A percentile compares a stretch with the other conserved stretches of the same genome.
Conservation (phyloP, 768 basidiomycete species). For the Lepiota brunneoincarnata region DNA sequence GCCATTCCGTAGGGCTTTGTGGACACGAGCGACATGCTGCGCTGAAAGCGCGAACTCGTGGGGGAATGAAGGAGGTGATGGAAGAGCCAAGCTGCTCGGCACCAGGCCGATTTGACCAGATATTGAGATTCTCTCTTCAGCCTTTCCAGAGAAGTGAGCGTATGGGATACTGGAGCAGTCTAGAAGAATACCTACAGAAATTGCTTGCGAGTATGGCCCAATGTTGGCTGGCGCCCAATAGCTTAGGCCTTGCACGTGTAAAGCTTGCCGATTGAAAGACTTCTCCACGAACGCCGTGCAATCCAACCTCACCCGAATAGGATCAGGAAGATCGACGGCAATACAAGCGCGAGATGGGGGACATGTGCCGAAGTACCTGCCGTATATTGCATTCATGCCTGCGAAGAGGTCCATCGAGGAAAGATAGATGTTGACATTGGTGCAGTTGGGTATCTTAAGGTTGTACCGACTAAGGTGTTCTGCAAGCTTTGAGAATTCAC, state of each 20-base stretch:
- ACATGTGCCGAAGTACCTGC: conserved; percentile 81
- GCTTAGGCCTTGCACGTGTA: conserved; percentile 94
- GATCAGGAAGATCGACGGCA: conserved; percentile 63
- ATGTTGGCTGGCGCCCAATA: conserved; percentile 99
- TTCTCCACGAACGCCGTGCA: conserved; percentile 67
- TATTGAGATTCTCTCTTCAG: conserved; percentile 73
- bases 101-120: conserved; percentile 95
- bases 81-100: conserved; percentile 68
- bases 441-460: conserved; percentile 55
- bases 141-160: conserved; percentile 38
- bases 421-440: conserved; percentile 81
- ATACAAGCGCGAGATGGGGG: conserved; percentile 97
- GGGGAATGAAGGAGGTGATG: conserved; percentile 53
- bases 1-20: conserved; percentile 53
- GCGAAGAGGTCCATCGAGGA: conserved; percentile 81
- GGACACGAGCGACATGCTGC: conserved; percentile 78
- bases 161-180: not conserved
- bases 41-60: conserved; percentile 70
- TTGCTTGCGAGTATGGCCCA: conserved; percentile 95
- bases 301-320: conserved; percentile 65
- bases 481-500: conserved; percentile 23
- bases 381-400: conserved; percentile 74
- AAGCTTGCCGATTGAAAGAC: conserved; percentile 53
- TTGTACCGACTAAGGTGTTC: conserved; percentile 48
- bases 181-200: conserved; percentile 48